A percentile compares a stretch with the other conserved stretches of the same genome.
phyloP scores from a whole-genome alignment of 1,139 yeast species.

The Magnusiomyces tetraspermus region DNA sequence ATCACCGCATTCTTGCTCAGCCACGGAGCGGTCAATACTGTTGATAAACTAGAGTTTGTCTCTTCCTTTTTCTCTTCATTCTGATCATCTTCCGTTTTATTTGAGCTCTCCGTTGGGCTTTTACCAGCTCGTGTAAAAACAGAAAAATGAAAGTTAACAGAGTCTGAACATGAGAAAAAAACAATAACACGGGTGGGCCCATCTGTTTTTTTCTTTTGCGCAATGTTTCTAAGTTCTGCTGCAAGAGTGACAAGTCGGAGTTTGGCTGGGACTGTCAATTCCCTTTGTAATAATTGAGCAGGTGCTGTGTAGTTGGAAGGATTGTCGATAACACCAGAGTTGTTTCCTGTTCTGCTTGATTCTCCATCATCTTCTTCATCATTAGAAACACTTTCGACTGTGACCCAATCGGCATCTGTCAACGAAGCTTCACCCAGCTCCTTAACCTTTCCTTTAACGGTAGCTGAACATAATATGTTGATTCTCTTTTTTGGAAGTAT shows the following conservation, averaged over 20 bases:
- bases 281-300: constrained; percentile 75
- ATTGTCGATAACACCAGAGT: neutral
- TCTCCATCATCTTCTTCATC: constrained; percentile 38
- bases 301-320: constrained; percentile 51
- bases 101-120: constrained; percentile 19
- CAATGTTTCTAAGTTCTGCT: constrained; percentile 47
- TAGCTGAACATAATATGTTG: constrained; percentile 87
- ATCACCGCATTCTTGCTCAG: constrained; percentile 43
- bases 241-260: constrained; percentile 73
- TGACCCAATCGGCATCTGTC: constrained; percentile 56
- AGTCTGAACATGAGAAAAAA: constrained; percentile 87
- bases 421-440: constrained; percentile 72
- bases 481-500: constrained; percentile 58
- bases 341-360: constrained; percentile 19
- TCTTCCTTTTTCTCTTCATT: constrained; percentile 18
- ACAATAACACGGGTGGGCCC: constrained; percentile 56
- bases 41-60: constrained; percentile 25
- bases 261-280: constrained; percentile 82
- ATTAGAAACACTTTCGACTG: constrained; percentile 26
- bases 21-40: constrained; percentile 46
- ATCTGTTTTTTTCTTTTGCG: constrained; percentile 27
- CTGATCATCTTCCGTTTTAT: constrained; percentile 18
- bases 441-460: constrained; percentile 72
- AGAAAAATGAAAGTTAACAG: constrained; percentile 83
- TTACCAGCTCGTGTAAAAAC: constrained; percentile 44